phyloP scores from a whole-genome alignment of 768 basidiomycete genomes.

The Hygrophorus pudorinus region DNA sequence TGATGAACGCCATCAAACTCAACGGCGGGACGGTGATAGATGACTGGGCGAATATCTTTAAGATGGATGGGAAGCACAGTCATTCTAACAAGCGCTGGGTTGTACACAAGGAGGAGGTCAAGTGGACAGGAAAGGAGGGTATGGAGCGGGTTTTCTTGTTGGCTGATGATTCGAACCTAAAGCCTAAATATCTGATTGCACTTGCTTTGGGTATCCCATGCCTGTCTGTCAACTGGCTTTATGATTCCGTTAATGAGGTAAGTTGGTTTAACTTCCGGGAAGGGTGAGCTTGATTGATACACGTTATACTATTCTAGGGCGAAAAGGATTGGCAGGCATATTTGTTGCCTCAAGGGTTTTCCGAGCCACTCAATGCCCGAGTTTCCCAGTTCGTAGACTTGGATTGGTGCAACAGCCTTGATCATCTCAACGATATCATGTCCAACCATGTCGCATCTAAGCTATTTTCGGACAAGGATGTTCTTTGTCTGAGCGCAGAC shows the following conservation, averaged over 20 bases:
- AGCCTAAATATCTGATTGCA: constrained; percentile 73
- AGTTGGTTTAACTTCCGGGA: background rate
- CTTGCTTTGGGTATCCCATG: constrained; percentile 85
- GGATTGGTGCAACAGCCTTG: constrained; percentile 36
- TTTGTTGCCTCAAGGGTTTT: constrained; percentile 53
- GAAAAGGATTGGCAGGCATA: constrained; percentile 52
- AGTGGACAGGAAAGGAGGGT: constrained; percentile 30
- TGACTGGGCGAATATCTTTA: constrained; percentile 49
- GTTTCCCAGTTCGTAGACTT: constrained; percentile 38
- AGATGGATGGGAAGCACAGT: constrained; percentile 40
- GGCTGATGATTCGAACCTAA: constrained; percentile 55
- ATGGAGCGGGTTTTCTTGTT: constrained; percentile 54
- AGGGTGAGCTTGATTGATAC: background rate
- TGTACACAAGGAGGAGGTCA: constrained; percentile 36
- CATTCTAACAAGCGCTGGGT: constrained; percentile 41
- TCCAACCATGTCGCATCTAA: constrained; percentile 44
- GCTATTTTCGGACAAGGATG: constrained; percentile 39
- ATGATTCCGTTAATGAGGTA: constrained; percentile 15
- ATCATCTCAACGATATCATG: constrained; percentile 53
- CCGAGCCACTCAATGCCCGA: constrained; percentile 20
- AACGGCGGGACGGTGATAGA: constrained; percentile 52
- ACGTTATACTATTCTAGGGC: constrained; percentile 17
- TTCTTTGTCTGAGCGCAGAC: constrained; percentile 53
- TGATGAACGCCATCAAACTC: constrained; percentile 33
- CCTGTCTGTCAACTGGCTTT: constrained; percentile 48